Percentiles rank a stretch among this genome's conserved stretches.
These are phyloP conservation scores for Lactarius psammicola DNA, from an alignment of 768 basidiomycete genomes.

Conservation along the genomic window DNA sequence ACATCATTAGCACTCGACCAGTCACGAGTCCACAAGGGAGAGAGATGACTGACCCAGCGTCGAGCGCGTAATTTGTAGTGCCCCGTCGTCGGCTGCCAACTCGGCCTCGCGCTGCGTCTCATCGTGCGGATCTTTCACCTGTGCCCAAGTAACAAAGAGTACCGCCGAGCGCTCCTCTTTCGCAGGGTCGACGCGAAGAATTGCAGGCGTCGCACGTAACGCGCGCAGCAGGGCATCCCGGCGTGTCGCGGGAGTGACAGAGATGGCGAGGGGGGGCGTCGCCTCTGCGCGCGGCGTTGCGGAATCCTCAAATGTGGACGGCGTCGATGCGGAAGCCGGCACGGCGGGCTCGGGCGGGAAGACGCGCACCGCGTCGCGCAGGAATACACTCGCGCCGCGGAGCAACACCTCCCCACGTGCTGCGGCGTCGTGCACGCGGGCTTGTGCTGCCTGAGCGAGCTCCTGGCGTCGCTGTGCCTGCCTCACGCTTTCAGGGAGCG, in stretches of 20 bases:
- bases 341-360: constrained; percentile 69
- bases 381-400: constrained; percentile 50
- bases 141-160: constrained; percentile 57
- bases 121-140: constrained; percentile 55
- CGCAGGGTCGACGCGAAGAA: constrained; percentile 74
- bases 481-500: constrained; percentile 53
- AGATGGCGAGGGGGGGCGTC: not conserved
- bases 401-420: constrained; percentile 54
- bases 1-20: not conserved
- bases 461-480: constrained; percentile 60
- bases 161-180: constrained; percentile 55
- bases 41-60: constrained; percentile 51
- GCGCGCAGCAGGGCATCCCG: constrained; percentile 52
- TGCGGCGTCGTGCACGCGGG: constrained; percentile 57
- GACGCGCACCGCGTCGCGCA: constrained; percentile 86
- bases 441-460: constrained; percentile 63
- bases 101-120: constrained; percentile 47
- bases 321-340: constrained; percentile 31
- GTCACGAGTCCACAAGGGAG: not conserved
- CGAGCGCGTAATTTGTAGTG: constrained; percentile 53
- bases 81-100: constrained; percentile 48
- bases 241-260: constrained; percentile 14
- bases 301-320: constrained; percentile 47
- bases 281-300: constrained; percentile 76
- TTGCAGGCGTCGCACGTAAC: constrained; percentile 69